Evolutionary conservation across 2,329 filamentous ascomycete species (phyloP).

Genomic region (Colletotrichum orchidophilum): DNA sequence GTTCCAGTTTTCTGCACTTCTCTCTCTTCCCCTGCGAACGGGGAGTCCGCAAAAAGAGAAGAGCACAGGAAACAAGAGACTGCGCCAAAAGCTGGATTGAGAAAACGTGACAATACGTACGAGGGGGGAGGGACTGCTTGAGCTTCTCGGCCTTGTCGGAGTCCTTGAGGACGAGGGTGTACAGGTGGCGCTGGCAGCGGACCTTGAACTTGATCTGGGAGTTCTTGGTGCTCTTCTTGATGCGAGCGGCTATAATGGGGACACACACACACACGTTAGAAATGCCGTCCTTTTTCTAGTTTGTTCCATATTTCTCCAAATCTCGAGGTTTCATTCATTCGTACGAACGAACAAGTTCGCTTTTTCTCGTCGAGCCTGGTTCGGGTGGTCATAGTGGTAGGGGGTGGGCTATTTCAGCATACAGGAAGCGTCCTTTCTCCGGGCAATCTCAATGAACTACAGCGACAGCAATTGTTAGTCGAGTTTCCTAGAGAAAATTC

Average conservation of each 20-base stretch:
- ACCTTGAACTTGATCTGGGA: constrained; percentile 99
- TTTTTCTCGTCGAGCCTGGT: neutral
- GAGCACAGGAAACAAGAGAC: neutral
- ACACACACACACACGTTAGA: constrained; percentile 41
- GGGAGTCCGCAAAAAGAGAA: neutral
- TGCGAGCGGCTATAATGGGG: constrained; percentile 73
- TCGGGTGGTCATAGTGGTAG: neutral
- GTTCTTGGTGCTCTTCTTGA: constrained; percentile 94
- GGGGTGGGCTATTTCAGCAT: constrained; percentile 58
- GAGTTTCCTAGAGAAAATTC: neutral
- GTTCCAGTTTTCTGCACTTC: neutral
- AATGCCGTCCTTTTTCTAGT: constrained; percentile 11
- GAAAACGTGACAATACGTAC: constrained; percentile 65
- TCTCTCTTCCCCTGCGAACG: neutral
- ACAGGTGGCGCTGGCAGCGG: constrained; percentile 94
- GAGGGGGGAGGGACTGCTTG: constrained; percentile 97
- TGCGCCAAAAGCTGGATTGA: neutral
- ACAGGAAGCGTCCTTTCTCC: constrained; percentile 99
- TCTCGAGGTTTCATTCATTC: constrained; percentile 34
- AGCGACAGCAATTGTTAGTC: constrained; percentile 39
- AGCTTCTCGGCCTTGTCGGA: constrained; percentile 99
- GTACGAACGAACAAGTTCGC: too few species aligned
- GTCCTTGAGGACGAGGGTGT: constrained; percentile 99
- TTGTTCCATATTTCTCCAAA: neutral
- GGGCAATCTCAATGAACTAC: constrained; percentile 99